Percentiles rank a stretch among this genome's conserved stretches.
These are phyloP conservation scores for Warburgia ugandensis DNA, from an alignment of 164 flowering plant genomes.

Conservation along the genomic window DNA sequence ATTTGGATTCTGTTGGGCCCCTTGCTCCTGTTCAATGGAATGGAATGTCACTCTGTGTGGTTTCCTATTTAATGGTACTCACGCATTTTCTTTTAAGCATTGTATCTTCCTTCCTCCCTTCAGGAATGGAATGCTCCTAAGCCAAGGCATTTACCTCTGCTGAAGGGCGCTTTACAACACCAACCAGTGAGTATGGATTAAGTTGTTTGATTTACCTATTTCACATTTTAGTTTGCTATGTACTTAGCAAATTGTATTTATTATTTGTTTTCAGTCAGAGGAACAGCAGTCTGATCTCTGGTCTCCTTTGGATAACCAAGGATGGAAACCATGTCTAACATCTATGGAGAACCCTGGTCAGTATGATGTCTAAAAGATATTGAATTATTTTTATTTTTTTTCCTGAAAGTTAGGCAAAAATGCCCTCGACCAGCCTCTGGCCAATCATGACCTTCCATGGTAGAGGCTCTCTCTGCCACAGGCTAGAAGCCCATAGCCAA, in stretches of 20 bases:
- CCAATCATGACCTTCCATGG: no score
- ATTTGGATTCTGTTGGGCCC: no score
- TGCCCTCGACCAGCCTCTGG: no score
- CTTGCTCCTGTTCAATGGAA: no score
- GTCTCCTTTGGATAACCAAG: slow-evolving; percentile 67
- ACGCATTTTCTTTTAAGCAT: not conserved
- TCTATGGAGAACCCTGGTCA: slow-evolving; percentile 35
- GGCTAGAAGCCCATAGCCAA: no score
- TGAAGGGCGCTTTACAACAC: slow-evolving; percentile 65
- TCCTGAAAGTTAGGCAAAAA: no score
- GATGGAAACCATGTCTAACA: slow-evolving; percentile 61
- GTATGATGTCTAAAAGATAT: slow-evolving; percentile 20
- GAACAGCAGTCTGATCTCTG: slow-evolving; percentile 56
- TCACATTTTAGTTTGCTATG: no score
- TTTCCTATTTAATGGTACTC: not conserved
- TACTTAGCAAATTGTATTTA: not conserved
- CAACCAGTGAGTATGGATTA: slow-evolving; percentile 38
- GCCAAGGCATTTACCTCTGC: slow-evolving; percentile 62
- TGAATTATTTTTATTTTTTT: not conserved
- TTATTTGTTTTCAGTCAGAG: slow-evolving; percentile 30
- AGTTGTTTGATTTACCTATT: not conserved
- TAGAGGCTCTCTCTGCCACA: no score
- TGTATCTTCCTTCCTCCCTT: not conserved
- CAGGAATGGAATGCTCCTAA: slow-evolving; percentile 84
- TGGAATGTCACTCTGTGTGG: not conserved